Base-by-base conservation (phyloP, 106 monocot species). In the Phalaenopsis equestris region DNA sequence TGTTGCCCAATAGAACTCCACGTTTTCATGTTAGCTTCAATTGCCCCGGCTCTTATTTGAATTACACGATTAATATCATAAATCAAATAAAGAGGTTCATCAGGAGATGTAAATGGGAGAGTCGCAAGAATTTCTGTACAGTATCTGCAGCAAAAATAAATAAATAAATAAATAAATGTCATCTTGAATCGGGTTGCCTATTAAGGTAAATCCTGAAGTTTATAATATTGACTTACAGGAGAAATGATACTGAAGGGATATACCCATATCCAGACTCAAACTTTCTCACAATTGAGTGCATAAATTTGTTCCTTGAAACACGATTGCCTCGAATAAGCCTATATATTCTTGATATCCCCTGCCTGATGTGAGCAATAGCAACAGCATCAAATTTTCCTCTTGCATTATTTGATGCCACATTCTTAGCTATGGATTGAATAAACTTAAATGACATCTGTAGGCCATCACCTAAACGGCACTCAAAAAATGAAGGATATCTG, bases 401-500 rank as follows among this genome's bases (percentile, higher is more conserved):
- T 73, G 73, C 42, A 77, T 85, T 83, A 68, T 56, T 84, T 67
- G 85, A 75, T 12, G 75, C 65, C 67, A 73, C 72, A 70, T 88
- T 85, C 56, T 84, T 82, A 37, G 80, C 68, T 46, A 90, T 86
- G 15, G 88, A 84, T 58, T 99, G 88, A 43, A 91, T 79, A 85
- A 99, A 99, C 75, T 52, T 91, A 81, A 91, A 99, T n/a, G 99
- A 94, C 88, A 91, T 86, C 82, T 90, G 91, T 48, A 99, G 90
- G 23, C 99, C 99, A 86, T 99, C 99, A 57, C 99, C 99, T 58
- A 99, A 86, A 75, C 99, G 92, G 78, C 90, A 90, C 80, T 99
- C 99, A 87, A 99, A 93, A 83, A 95, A 93, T 24, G 99, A 83
- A 48, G 99, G 99, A 77, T 99, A 99, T 88, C 99, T 99, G 86